Evolutionary conservation across 2,329 filamentous ascomycete genomes (phyloP).

Genomic region (Colletotrichum brevisporum): DNA sequence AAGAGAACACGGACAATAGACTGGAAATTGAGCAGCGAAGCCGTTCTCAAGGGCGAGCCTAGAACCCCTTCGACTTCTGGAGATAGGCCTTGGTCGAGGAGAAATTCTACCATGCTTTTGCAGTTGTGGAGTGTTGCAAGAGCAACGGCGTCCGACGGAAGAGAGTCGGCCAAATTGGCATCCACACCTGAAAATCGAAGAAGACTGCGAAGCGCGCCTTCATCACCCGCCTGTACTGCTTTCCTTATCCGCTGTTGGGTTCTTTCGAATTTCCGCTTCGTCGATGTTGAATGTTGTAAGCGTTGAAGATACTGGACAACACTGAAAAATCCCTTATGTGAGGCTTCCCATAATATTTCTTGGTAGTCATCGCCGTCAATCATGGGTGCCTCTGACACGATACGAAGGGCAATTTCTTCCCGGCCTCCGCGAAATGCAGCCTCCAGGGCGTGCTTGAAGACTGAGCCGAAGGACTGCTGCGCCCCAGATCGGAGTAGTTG

Average conservation of each 20-base stretch:
- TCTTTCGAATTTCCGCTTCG: no score
- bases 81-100: background rate
- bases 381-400: accelerated
- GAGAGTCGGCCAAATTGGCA: no score
- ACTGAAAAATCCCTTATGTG: background rate
- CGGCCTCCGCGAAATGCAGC: background rate
- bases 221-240: background rate
- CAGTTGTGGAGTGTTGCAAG: background rate
- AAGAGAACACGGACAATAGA: background rate
- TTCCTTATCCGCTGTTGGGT: background rate
- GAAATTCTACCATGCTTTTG: background rate
- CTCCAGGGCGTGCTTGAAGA: background rate
- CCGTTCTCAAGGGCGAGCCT: background rate
- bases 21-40: background rate
- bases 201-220: background rate
- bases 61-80: background rate
- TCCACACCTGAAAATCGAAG: background rate
- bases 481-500: background rate
- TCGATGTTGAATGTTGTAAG: no score
- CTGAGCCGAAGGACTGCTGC: background rate
- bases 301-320: background rate
- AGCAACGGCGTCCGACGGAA: background rate
- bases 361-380: background rate
- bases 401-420: background rate
- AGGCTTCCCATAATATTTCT: background rate